Evolutionary conservation across 2,329 filamentous ascomycete species (phyloP), one percentile per base, ranked within the genome.

Genomic region (Alternaria metachromatica): DNA sequence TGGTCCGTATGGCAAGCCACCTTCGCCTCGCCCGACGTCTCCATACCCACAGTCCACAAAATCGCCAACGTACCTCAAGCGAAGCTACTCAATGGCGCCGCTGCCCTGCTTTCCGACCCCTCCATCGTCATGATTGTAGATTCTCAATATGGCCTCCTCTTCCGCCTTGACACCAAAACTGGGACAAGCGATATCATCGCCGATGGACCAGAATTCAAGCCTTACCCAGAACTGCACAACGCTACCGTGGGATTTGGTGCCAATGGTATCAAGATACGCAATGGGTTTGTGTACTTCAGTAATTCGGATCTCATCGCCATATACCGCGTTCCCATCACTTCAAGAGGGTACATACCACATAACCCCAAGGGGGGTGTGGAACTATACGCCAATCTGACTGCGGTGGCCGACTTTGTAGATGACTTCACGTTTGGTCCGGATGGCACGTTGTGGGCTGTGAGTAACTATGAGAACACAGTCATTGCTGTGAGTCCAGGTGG

Each of bases 31-130:
- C 11, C 25, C 3, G 15, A 41, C 6, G 5, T 45, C 18, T 55
- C 33, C 5, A 33, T 20, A 7, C 54, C 45, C 13, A 28, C 28
- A 4, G 20, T 61, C 26, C 45, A 50, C 43, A 64, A 66, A 18
- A 44, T 66, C n/a, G 53, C 46, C n/a, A 62, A 61, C 15, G 44
- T 66, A 23, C 60, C 56, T 3, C 53, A 50, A 4, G 60, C 64
- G 7, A 63, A 26, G 33, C 60, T 63, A 21, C 64, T 63, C 5
- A 46, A 46, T 13, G 44, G 44, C 3, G 44, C 7, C 4, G 20
- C 4, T 0, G 0, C 44, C 2, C 7, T 46, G 8, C 7, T 21
- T 0, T 25, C 20, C 12, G 44, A 46, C 2, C 44, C 44, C 3
- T 46, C 44, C 2, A 46, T 46, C 0, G 44, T 46, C 44, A 25